Evolutionary conservation across 331 rosid species (phyloP).

Genomic region (Malus hybrid): DNA sequence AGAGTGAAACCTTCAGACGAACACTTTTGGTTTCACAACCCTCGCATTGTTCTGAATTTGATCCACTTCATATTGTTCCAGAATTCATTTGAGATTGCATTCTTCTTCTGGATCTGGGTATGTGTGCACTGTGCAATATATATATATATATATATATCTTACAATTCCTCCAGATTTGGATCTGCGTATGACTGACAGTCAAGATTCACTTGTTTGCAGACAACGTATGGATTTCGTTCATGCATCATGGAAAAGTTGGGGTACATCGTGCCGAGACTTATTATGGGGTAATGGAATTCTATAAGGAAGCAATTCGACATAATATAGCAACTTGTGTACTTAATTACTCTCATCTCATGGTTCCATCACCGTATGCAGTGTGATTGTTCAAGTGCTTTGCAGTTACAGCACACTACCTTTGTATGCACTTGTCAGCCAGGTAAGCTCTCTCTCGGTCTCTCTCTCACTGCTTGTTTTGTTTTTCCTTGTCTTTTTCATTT

Average conservation of each 20-base stretch:
- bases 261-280: constrained; percentile 56
- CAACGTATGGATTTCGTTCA: constrained; percentile 66
- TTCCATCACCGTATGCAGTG: constrained; percentile 32
- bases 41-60: constrained; percentile 51
- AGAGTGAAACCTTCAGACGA: constrained; percentile 69
- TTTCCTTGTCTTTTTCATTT: background rate
- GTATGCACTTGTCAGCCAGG: constrained; percentile 70
- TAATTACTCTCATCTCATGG: background rate
- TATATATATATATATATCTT: background rate
- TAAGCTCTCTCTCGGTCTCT: constrained; percentile 5
- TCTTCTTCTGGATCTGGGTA: constrained; percentile 95
- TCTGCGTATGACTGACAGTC: no score
- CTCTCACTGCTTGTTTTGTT: background rate
- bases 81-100: constrained; percentile 88
- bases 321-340: no score
- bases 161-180: background rate
- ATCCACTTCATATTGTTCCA: constrained; percentile 95
- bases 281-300: constrained; percentile 59
- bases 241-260: constrained; percentile 77
- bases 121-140: constrained; percentile 13
- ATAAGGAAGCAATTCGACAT: no score
- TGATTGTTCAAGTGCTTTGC: constrained; percentile 80
- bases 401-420: constrained; percentile 79
- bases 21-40: constrained; percentile 63
- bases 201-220: constrained; percentile 34